A percentile compares a stretch with the other conserved stretches of the same genome.
Evolutionary conservation across 129 eudicot genomes (phyloP).

Genomic region (Arctium minus): DNA sequence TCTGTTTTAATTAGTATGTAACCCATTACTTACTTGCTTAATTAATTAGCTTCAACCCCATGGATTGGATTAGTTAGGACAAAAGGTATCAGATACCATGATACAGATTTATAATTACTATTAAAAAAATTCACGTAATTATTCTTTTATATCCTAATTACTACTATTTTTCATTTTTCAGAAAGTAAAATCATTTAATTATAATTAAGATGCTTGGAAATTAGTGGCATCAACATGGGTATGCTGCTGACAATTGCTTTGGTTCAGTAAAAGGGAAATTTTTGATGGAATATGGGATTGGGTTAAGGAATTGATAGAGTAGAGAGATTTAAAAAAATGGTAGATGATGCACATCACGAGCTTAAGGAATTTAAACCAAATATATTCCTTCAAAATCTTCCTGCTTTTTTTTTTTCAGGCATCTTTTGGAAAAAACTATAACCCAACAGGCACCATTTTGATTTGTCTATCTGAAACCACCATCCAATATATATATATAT

Average conservation of each 20-base stretch:
- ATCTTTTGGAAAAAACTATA: conserved; percentile 27
- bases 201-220: conserved; percentile 6
- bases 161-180: neutral
- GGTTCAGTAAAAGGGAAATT: conserved; percentile 9
- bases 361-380: conserved; percentile 25
- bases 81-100: neutral
- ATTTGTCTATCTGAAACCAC: conserved; percentile 20
- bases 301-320: conserved; percentile 27
- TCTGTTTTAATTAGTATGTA: neutral
- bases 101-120: too few species aligned
- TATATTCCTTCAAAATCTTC: conserved; percentile 34
- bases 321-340: conserved; percentile 9
- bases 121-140: neutral
- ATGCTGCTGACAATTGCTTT: conserved; percentile 14
- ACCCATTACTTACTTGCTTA: neutral
- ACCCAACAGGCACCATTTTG: conserved; percentile 24
- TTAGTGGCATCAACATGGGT: conserved; percentile 15
- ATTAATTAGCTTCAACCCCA: neutral
- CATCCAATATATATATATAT: neutral
- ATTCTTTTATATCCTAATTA: neutral
- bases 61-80: neutral
- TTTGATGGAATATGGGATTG: conserved; percentile 20
- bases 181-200: neutral
- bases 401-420: conserved; percentile 12
- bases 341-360: conserved; percentile 30